Evolutionary conservation across 495 filamentous ascomycete genomes (phyloP), one percentile per base, ranked within the genome.

Genomic region (Pseudomonodictys pantanalensis): DNA sequence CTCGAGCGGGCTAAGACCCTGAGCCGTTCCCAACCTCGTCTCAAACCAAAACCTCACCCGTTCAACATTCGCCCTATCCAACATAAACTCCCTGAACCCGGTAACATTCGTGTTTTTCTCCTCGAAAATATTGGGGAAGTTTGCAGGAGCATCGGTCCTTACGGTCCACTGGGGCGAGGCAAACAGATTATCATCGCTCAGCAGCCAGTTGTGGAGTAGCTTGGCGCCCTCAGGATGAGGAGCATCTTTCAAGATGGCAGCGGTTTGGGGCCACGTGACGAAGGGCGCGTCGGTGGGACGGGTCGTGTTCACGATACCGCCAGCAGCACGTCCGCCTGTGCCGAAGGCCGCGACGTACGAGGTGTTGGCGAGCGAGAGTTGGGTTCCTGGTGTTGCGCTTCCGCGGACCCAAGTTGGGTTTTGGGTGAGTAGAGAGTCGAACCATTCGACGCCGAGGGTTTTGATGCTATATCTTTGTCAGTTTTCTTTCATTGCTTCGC

Each of bases 341-440:
- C 47, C 47, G 28, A 41, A 30, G 0, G 61, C 56, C 23, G 62
- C 57, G 25, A 58, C 65, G 5, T 53, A 59, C 22, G 54, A 51
- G 26, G 53, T 59, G 52, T 61, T 60, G 30, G 56, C 47, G 11
- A 20, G 41, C 15, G 43, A 28, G 17, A 68, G 18, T 24, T 75
- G 17, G 4, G 65, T 60, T 28, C 39, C 38, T 7, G 73, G 69
- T 24, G 73, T 75, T 17, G 56, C 62, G 17, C 65, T 69, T 1
- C 72, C 72, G 2, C 73, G 72, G 9, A 75, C 72, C 72, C 72
- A 75, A 32, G 58, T 46, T 22, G 71, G 65, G 42, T 75, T 68
- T 63, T 75, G 72, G 12, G 22, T 20, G 12, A 68, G 54, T n/a
- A 75, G 64, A 20, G 54, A 45, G 20, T 74, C 68, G 56, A 75